Conservation (phyloP, 345 rosid genomes). For the Fremontodendron californicum region DNA sequence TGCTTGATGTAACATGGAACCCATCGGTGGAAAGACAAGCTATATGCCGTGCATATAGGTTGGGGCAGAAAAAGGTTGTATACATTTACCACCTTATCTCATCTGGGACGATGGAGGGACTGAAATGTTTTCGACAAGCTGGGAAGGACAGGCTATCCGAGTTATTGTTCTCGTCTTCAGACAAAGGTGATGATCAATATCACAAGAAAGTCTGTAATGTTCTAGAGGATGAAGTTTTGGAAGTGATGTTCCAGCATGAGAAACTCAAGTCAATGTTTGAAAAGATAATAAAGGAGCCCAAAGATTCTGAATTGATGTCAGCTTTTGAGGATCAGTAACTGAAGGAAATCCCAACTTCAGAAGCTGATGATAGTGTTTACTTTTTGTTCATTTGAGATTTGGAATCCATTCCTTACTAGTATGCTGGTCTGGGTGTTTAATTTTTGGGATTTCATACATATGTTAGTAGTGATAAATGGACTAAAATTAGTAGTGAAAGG, state of each 20-base stretch:
- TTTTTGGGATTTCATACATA: not conserved
- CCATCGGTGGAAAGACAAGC: slow-evolving; percentile 86
- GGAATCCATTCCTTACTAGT: not conserved
- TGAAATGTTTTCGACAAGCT: slow-evolving; percentile 45
- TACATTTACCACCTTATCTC: slow-evolving; percentile 60
- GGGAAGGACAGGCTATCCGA: slow-evolving; percentile 51
- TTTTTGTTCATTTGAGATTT: not conserved
- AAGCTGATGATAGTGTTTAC: not conserved
- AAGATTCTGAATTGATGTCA: slow-evolving; percentile 21
- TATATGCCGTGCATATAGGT: slow-evolving; percentile 63
- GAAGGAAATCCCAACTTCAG: not conserved
- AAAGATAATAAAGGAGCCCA: slow-evolving; percentile 23
- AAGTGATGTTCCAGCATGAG: slow-evolving; percentile 26
- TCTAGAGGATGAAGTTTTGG: slow-evolving; percentile 36
- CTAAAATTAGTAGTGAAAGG: not conserved
- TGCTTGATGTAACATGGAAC: slow-evolving; percentile 83
- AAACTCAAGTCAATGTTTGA: slow-evolving; percentile 28
- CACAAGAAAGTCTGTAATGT: slow-evolving; percentile 7
- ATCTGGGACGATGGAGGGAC: slow-evolving; percentile 45
- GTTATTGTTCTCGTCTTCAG: slow-evolving; percentile 44
- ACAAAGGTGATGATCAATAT: slow-evolving; percentile 20
- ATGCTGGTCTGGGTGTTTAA: not conserved
- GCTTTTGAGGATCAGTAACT: not conserved
- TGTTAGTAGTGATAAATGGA: not conserved
- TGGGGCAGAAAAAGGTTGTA: slow-evolving; percentile 67